Percentiles rank a stretch among this genome's conserved stretches.
Conservation (phyloP, 179 eudicot species). For the Heliamphora pulchella region DNA sequence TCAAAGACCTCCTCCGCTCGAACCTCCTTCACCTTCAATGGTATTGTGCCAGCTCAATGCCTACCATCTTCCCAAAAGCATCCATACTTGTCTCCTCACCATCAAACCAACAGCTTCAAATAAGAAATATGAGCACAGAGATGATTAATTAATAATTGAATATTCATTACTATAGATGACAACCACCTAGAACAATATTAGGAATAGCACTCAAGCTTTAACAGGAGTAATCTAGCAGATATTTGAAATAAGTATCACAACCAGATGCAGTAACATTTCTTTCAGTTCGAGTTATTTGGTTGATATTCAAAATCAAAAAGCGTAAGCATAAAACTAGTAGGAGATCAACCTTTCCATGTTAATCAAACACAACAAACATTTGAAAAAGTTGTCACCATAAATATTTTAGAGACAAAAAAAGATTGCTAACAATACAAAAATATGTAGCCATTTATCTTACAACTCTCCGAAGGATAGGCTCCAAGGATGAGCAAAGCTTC, state of each 20-base stretch:
- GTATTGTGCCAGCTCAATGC: too few species aligned
- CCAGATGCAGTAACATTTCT: not conserved
- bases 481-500: constrained; percentile 88
- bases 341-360: not conserved
- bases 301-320: not conserved
- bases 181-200: not conserved
- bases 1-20: too few species aligned
- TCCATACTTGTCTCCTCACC: too few species aligned
- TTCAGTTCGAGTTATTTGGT: not conserved
- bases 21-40: too few species aligned
- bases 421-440: not conserved
- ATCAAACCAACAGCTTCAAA: not conserved
- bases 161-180: not conserved
- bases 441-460: constrained; percentile 38
- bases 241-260: constrained; percentile 2
- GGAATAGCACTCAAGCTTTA: not conserved
- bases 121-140: not conserved
- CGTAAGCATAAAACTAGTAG: not conserved
- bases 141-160: not conserved
- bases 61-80: too few species aligned
- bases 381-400: not conserved
- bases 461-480: constrained; percentile 91
- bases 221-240: not conserved
- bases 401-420: not conserved
- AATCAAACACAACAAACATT: not conserved